A percentile compares a stretch with the other conserved stretches of the same genome.
phyloP scores from a whole-genome alignment of 345 rosid species.

The Citrus sp. region DNA sequence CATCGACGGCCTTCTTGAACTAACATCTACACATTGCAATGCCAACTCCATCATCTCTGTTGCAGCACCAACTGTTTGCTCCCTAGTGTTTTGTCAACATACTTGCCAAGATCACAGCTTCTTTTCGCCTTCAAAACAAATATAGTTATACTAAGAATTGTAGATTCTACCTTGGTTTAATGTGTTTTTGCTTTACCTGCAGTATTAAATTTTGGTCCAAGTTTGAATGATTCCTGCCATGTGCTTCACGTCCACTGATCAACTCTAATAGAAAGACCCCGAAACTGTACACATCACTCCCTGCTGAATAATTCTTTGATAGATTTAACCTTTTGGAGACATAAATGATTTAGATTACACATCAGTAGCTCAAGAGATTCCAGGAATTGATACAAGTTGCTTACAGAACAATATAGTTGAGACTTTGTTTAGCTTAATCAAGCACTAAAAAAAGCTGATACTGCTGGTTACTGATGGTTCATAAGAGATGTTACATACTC shows the following conservation, averaged over 20 bases:
- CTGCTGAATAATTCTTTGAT: constrained; percentile 18
- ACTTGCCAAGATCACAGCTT: neutral
- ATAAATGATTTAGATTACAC: neutral
- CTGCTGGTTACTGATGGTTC: neutral
- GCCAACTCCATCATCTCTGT: constrained; percentile 30
- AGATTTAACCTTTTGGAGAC: constrained; percentile 23
- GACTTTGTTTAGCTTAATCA: neutral
- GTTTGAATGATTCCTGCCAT: constrained; percentile 8
- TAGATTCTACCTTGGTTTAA: neutral
- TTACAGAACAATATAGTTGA: neutral
- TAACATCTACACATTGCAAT: constrained; percentile 25
- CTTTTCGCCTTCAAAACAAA: constrained; percentile 23
- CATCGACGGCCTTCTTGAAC: constrained; percentile 32
- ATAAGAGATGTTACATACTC: constrained; percentile 31
- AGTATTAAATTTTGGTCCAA: constrained; percentile 19
- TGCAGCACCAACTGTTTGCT: constrained; percentile 5
- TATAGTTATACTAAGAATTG: neutral
- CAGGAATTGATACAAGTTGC: neutral
- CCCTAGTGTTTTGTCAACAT: constrained; percentile 25
- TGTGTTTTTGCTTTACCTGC: constrained; percentile 25
- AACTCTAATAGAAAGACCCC: constrained; percentile 47
- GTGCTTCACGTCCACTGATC: constrained; percentile 35
- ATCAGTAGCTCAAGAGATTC: neutral
- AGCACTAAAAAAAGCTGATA: neutral
- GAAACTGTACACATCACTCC: constrained; percentile 42